phyloP scores from a whole-genome alignment of 139 green algal genomes.

The Chlamydomonas sphaeroides region DNA sequence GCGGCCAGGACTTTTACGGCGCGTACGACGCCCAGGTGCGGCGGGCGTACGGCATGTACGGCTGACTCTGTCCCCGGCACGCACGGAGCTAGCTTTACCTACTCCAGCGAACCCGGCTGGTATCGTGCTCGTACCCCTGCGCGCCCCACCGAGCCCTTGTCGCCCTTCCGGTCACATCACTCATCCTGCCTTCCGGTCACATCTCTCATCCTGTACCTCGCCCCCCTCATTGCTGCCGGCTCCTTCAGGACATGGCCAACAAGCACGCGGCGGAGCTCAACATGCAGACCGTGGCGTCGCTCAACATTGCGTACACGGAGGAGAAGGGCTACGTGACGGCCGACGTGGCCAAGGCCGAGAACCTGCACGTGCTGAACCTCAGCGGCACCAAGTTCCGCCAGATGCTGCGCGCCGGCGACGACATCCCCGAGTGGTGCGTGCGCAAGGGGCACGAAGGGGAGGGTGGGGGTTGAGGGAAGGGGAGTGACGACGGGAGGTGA shows the following conservation, averaged over 20 bases:
- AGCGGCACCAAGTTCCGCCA: slow-evolving; percentile 87
- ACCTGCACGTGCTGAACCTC: slow-evolving; percentile 69
- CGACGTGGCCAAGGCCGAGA: slow-evolving; percentile 84
- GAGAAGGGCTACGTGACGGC: slow-evolving; percentile 92
- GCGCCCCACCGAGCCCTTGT: too few species aligned
- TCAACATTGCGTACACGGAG: slow-evolving; percentile 87
- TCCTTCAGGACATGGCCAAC: slow-evolving; percentile 79
- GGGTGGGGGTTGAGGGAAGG: too few species aligned
- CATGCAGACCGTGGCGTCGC: slow-evolving; percentile 89
- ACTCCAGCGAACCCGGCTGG: too few species aligned
- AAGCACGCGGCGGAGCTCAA: slow-evolving; percentile 76
- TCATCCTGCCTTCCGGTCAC: too few species aligned
- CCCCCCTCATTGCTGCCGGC: too few species aligned
- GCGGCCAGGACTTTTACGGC: slow-evolving; percentile 87
- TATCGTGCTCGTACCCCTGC: too few species aligned
- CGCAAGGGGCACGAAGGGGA: neutral
- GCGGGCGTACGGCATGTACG: too few species aligned
- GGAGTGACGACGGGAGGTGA: too few species aligned
- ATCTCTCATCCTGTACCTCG: too few species aligned
- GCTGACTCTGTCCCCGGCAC: too few species aligned
- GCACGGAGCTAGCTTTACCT: too few species aligned
- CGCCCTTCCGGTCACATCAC: too few species aligned
- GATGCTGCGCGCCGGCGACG: slow-evolving; percentile 78
- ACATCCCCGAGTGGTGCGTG: slow-evolving; percentile 74
- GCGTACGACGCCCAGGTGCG: slow-evolving; percentile 52